Evolutionary conservation across 768 basidiomycete species (phyloP).

Genomic region (Lactarius hengduanensis): DNA sequence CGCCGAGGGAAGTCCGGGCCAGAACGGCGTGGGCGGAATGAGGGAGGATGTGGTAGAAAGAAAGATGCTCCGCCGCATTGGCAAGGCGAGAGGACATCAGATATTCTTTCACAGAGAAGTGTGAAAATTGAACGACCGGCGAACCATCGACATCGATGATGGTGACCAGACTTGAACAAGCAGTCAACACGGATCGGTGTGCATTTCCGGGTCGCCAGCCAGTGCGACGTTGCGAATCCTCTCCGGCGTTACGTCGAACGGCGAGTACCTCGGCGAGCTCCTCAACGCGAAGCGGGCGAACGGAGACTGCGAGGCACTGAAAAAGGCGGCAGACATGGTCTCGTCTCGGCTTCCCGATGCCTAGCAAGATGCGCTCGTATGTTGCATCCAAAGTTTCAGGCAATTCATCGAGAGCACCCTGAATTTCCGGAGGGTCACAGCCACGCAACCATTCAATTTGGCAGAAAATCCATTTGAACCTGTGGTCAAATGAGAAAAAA

Average conservation of each 20-base stretch:
- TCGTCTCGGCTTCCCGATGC: conserved; percentile 9
- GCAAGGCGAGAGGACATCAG: conserved; percentile 11
- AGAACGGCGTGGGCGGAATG: conserved; percentile 2
- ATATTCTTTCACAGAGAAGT: conserved; percentile 22
- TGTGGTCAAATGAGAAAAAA: not conserved
- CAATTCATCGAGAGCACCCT: not conserved
- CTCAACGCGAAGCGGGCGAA: conserved; percentile 4
- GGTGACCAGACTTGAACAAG: not conserved
- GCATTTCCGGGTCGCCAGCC: not conserved
- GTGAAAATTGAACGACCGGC: not conserved
- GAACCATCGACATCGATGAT: not conserved
- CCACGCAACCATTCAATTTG: conserved; percentile 7
- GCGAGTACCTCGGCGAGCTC: conserved; percentile 13
- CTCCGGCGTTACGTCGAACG: not conserved
- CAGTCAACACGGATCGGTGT: not conserved
- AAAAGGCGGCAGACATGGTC: not conserved
- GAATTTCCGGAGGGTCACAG: not conserved
- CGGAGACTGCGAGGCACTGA: not conserved
- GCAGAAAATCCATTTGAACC: conserved; percentile 13
- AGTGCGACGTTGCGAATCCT: not conserved
- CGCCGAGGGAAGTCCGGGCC: conserved; percentile 1
- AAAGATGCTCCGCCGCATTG: not conserved
- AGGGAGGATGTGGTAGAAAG: not conserved
- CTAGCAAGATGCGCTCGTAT: not conserved
- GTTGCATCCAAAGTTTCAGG: conserved; percentile 9